A percentile compares a stretch with the other conserved stretches of the same genome.
Evolutionary conservation across 2,329 filamentous ascomycete genomes (phyloP).

Genomic region (Hypoxylon sp.): DNA sequence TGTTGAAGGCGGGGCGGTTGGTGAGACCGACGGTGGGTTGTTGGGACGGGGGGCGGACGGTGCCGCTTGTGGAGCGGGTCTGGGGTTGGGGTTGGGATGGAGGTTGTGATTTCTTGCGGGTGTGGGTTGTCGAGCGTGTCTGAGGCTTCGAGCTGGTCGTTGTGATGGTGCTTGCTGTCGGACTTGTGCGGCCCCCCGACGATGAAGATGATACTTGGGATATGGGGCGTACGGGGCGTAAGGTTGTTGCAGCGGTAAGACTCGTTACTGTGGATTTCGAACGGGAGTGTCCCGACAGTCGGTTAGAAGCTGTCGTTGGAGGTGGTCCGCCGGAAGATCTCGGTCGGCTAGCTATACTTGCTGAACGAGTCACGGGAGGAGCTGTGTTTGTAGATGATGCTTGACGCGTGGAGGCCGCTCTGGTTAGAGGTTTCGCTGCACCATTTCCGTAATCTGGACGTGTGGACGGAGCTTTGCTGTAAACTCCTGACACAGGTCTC

Average conservation of each 20-base stretch:
- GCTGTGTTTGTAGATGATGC: constrained; percentile 41
- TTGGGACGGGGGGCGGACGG: constrained; percentile 14
- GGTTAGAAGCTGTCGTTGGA: constrained; percentile 34
- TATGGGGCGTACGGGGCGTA: constrained; percentile 54
- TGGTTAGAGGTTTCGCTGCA: constrained; percentile 47
- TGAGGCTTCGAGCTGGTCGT: constrained; percentile 42
- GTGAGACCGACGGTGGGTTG: constrained; percentile 44
- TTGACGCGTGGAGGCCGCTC: constrained; percentile 50
- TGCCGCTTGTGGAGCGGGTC: not conserved
- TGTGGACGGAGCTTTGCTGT: constrained; percentile 31
- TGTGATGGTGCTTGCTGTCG: constrained; percentile 44
- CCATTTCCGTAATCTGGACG: constrained; percentile 35
- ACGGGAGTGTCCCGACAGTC: constrained; percentile 54
- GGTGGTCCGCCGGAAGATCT: constrained; percentile 46
- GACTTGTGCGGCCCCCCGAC: constrained; percentile 44
- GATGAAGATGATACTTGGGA: constrained; percentile 49
- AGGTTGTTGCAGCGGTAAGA: constrained; percentile 57
- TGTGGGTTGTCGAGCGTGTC: constrained; percentile 46
- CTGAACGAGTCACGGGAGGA: constrained; percentile 36
- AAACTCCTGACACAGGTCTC: constrained; percentile 43
- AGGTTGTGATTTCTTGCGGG: constrained; percentile 33
- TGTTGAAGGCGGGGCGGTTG: constrained; percentile 71
- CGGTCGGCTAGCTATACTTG: constrained; percentile 42
- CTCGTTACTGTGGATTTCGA: constrained; percentile 61
- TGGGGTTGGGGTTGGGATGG: constrained; percentile 31